Conservation (phyloP, 345 rosid species). For the Kernera saxatilis region DNA sequence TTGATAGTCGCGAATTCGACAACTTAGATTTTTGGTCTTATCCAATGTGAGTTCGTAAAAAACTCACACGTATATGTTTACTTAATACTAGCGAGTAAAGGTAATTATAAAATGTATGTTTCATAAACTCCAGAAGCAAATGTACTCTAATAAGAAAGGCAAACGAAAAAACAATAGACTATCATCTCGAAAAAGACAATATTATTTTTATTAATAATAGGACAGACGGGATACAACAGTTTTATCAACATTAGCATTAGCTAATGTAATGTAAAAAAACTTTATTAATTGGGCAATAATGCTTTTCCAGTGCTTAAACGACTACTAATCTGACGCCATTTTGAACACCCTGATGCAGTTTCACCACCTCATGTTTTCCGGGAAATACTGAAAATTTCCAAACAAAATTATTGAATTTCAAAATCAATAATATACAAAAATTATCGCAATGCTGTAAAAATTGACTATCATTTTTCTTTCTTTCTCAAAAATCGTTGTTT, state of each 20-base stretch:
- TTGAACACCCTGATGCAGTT: background rate
- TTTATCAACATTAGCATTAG: background rate
- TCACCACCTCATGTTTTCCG: constrained; percentile 29
- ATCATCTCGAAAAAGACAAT: background rate
- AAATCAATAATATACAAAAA: background rate
- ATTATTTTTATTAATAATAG: background rate
- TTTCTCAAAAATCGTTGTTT: background rate
- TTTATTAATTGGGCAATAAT: background rate
- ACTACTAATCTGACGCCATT: background rate
- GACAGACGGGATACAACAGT: background rate
- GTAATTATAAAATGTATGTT: no score
- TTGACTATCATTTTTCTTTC: no score
- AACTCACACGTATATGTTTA: no score
- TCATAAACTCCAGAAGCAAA: no score
- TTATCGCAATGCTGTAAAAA: background rate
- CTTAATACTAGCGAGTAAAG: no score
- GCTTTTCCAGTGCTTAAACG: background rate
- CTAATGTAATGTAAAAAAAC: background rate
- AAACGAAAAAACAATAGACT: background rate
- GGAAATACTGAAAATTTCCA: constrained; percentile 24
- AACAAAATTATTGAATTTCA: background rate
- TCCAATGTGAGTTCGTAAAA: no score
- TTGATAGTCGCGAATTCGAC: no score
- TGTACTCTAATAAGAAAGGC: no score
- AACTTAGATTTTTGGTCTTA: no score